Conservation (phyloP, 2,329 filamentous ascomycete genomes). For the Cytospora mali region DNA sequence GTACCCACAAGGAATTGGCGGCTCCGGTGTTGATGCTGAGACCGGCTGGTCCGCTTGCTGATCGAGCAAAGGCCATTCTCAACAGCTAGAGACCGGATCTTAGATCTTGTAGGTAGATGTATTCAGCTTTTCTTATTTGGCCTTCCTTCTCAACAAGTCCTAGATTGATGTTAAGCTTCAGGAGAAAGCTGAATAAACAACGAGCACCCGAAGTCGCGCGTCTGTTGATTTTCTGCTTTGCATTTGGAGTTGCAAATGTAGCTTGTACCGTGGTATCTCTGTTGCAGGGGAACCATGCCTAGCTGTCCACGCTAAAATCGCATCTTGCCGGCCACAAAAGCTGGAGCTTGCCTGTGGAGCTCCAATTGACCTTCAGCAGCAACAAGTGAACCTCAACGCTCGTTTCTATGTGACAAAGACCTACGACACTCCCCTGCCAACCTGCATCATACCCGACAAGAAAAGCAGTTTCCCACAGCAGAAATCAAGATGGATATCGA, state of each 20-base stretch:
- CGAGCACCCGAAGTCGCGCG: neutral
- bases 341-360: constrained; percentile 6
- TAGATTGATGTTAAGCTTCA: neutral
- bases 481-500: constrained; percentile 62
- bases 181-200: constrained; percentile 5
- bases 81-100: too few relatives aligned
- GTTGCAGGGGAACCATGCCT: neutral
- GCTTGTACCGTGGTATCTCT: neutral
- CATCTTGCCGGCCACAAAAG: neutral
- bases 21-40: constrained; percentile 66
- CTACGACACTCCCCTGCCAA: constrained; percentile 3
- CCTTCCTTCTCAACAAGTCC: neutral
- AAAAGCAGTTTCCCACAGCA: neutral
- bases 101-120: neutral
- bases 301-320: neutral
- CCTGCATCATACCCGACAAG: neutral
- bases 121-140: neutral
- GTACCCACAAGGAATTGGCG: constrained; percentile 58
- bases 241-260: neutral
- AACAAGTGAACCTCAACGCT: neutral
- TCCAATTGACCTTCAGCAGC: neutral
- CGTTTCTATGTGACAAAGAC: neutral
- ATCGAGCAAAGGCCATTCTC: constrained; percentile 55
- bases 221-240: constrained; percentile 4
- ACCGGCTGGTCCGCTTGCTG: constrained; percentile 61